These are phyloP conservation scores for Moesziomyces parantarcticus DNA, from an alignment of 1,284 basidiomycete species.

Conservation along the genomic window DNA sequence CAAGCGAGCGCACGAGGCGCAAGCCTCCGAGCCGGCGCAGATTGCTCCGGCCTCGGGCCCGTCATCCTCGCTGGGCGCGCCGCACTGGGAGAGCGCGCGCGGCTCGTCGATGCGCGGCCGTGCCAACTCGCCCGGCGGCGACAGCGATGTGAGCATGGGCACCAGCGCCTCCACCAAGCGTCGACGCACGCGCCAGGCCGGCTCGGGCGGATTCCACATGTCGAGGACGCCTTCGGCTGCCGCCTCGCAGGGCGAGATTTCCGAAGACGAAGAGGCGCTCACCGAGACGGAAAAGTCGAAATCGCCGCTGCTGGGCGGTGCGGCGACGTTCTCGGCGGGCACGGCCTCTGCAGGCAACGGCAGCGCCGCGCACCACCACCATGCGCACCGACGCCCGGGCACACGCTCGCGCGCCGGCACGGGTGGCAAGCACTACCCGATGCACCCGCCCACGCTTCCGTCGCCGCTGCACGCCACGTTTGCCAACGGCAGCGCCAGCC, in stretches of 20 bases:
- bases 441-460: constrained; percentile 35
- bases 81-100: constrained; percentile 45
- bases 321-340: constrained; percentile 10
- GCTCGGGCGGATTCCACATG: constrained; percentile 33
- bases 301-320: constrained; percentile 12
- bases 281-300: constrained; percentile 44
- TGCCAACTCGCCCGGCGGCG: constrained; percentile 38
- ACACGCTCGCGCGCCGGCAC: constrained; percentile 33
- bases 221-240: constrained; percentile 37
- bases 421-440: constrained; percentile 35
- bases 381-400: constrained; percentile 16
- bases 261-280: constrained; percentile 38
- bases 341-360: constrained; percentile 6
- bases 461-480: constrained; percentile 36
- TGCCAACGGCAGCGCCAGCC: constrained; percentile 9
- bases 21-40: constrained; percentile 19
- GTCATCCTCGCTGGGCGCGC: constrained; percentile 7
- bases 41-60: constrained; percentile 26
- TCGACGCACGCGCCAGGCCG: constrained; percentile 28
- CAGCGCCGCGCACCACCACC: constrained; percentile 8
- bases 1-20: constrained; percentile 57
- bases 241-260: constrained; percentile 17
- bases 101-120: constrained; percentile 40
- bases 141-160: constrained; percentile 50
- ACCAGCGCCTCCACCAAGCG: constrained; percentile 51